A percentile compares a stretch with the other conserved stretches of the same genome.
These are phyloP conservation scores for Neurospora sp. DNA, from an alignment of 495 filamentous ascomycete genomes.

Conservation along the genomic window DNA sequence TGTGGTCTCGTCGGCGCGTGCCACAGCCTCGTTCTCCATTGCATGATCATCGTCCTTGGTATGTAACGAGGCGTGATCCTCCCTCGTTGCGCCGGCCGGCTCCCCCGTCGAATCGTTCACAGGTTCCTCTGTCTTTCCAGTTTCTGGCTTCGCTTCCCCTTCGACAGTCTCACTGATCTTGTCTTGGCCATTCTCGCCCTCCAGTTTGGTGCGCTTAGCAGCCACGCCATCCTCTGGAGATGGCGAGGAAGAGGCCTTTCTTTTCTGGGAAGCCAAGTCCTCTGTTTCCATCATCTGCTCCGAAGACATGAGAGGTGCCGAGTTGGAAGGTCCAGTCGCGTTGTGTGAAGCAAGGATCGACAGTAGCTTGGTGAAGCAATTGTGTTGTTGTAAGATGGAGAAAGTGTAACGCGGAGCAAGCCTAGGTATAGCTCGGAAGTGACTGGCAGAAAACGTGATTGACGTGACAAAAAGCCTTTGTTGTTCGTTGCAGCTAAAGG, in stretches of 20 bases:
- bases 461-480: neutral
- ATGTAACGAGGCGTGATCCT: neutral
- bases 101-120: neutral
- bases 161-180: conserved; percentile 4
- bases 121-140: neutral
- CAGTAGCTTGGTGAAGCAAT: neutral
- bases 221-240: neutral
- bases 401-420: neutral
- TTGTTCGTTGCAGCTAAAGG: neutral
- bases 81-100: neutral
- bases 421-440: neutral
- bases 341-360: neutral
- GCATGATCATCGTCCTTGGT: neutral
- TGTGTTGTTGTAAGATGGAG: neutral
- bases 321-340: neutral
- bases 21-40: neutral
- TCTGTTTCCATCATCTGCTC: neutral
- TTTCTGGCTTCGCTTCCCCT: neutral
- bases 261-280: conserved; percentile 7
- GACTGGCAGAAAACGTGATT: neutral
- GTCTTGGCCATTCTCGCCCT: conserved; percentile 8
- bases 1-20: neutral
- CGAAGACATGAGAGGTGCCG: neutral
- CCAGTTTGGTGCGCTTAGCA: conserved; percentile 15
- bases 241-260: conserved; percentile 16